phyloP scores from a whole-genome alignment of 1,284 basidiomycete species.

The Ustilago trichophora region DNA sequence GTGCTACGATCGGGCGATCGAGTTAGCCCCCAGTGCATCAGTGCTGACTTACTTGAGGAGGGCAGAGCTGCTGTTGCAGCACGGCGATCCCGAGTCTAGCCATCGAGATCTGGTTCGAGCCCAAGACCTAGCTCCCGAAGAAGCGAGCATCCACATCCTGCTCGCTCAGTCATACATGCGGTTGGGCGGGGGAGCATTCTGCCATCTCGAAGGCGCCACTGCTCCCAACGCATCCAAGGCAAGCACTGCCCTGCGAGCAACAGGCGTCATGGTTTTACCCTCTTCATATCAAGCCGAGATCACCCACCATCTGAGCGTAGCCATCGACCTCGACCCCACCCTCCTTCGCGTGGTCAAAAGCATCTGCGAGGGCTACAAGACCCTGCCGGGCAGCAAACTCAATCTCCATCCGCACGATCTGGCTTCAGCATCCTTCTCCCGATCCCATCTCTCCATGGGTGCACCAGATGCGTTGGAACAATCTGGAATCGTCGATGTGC shows the following conservation, averaged over 20 bases:
- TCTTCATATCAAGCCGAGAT: constrained; percentile 48
- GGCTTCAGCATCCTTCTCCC: constrained; percentile 6
- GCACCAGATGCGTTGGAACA: neutral
- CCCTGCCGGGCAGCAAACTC: constrained; percentile 27
- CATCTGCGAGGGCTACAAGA: constrained; percentile 50
- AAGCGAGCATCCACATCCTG: constrained; percentile 60
- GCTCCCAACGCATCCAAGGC: too few species aligned
- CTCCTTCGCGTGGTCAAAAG: constrained; percentile 43
- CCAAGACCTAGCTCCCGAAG: constrained; percentile 54
- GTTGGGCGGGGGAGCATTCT: constrained; percentile 56
- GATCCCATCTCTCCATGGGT: constrained; percentile 11
- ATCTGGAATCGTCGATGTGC: neutral
- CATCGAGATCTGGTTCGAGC: constrained; percentile 56
- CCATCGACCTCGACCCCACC: constrained; percentile 55
- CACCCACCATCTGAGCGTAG: constrained; percentile 54
- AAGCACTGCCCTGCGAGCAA: constrained; percentile 11
- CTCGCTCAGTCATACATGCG: constrained; percentile 65
- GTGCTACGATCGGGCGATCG: constrained; percentile 38
- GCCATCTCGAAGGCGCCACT: constrained; percentile 34
- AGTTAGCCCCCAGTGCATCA: constrained; percentile 12
- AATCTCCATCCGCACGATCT: constrained; percentile 15
- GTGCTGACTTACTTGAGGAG: constrained; percentile 41
- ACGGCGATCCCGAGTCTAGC: constrained; percentile 33
- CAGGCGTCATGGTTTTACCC: constrained; percentile 28
- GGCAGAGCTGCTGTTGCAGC: constrained; percentile 31